Evolutionary conservation across 2,329 filamentous ascomycete genomes (phyloP).

Genomic region (Fusarium sterilihyphosum): DNA sequence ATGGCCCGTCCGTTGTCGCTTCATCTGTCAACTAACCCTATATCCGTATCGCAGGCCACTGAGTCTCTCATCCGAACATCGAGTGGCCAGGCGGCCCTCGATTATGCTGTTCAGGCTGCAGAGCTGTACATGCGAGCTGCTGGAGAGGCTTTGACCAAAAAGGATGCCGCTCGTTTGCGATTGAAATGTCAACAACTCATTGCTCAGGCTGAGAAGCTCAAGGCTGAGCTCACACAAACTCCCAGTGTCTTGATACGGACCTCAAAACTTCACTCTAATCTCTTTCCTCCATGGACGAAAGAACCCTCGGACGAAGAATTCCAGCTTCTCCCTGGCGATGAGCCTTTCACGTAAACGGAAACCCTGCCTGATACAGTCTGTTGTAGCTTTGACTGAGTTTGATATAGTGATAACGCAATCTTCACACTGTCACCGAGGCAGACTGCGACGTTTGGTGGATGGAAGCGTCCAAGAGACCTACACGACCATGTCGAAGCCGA

Average conservation of each 20-base stretch:
- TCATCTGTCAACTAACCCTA: conserved; percentile 6
- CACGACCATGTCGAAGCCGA: conserved; percentile 40
- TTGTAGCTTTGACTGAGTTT: conserved; percentile 1
- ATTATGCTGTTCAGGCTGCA: conserved; percentile 78
- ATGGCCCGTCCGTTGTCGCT: background rate
- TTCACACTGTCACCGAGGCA: conserved; percentile 81
- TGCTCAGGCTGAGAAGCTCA: conserved; percentile 79
- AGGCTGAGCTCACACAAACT: conserved; percentile 51
- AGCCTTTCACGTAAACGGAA: conserved; percentile 69
- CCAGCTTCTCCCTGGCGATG: conserved; percentile 56
- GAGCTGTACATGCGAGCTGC: conserved; percentile 86
- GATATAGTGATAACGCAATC: conserved; percentile 70
- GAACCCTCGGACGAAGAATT: conserved; percentile 73
- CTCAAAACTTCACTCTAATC: conserved; percentile 82
- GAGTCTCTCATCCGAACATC: conserved; percentile 51
- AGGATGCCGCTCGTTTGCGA: conserved; percentile 73
- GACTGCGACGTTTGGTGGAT: conserved; percentile 78
- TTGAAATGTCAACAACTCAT: conserved; percentile 76
- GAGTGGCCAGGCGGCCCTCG: conserved; percentile 68
- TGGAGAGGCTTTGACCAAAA: conserved; percentile 65
- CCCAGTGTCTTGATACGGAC: conserved; percentile 72
- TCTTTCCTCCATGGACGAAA: conserved; percentile 86
- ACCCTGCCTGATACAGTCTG: background rate
- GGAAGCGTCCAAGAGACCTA: conserved; percentile 80
- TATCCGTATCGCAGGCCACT: conserved; percentile 46